Percentiles rank a stretch among this genome's conserved stretches.
phyloP scores from a whole-genome alignment of 805 yeast genomes.

The Lipomyces sp. region DNA sequence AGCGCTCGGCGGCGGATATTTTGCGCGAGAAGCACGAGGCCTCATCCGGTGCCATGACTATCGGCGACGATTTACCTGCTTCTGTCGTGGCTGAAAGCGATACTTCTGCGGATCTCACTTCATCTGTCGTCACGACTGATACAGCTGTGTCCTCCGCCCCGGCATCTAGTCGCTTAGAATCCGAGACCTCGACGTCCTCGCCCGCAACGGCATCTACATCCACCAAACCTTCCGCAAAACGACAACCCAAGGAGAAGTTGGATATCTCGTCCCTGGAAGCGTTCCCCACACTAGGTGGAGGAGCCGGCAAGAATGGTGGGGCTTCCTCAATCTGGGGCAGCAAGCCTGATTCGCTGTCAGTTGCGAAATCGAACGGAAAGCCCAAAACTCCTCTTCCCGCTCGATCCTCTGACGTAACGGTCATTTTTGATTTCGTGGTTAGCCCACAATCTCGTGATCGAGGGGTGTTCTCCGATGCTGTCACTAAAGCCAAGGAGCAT shows the following conservation, averaged over 20 bases:
- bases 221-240: conserved; percentile 13
- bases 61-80: not conserved
- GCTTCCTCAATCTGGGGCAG: conserved; percentile 30
- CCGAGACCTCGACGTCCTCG: conserved; percentile 14
- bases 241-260: conserved; percentile 27
- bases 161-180: conserved; percentile 16
- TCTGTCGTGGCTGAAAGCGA: conserved; percentile 17
- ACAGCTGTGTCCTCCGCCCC: conserved; percentile 27
- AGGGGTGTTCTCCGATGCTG: conserved; percentile 69
- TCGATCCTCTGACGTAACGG: conserved; percentile 68
- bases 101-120: conserved; percentile 23
- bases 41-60: conserved; percentile 14
- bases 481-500: conserved; percentile 49
- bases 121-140: conserved; percentile 28
- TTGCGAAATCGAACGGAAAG: conserved; percentile 12
- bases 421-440: conserved; percentile 74
- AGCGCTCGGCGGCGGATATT: conserved; percentile 35
- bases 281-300: conserved; percentile 43
- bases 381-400: conserved; percentile 49
- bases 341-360: conserved; percentile 10
- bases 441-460: conserved; percentile 59
- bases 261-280: conserved; percentile 43
- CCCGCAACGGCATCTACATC: conserved; percentile 19
- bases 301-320: conserved; percentile 12
- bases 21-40: conserved; percentile 32